phyloP scores from a whole-genome alignment of 805 yeast species.

The Cyberlindnera samutprakarnensis region DNA sequence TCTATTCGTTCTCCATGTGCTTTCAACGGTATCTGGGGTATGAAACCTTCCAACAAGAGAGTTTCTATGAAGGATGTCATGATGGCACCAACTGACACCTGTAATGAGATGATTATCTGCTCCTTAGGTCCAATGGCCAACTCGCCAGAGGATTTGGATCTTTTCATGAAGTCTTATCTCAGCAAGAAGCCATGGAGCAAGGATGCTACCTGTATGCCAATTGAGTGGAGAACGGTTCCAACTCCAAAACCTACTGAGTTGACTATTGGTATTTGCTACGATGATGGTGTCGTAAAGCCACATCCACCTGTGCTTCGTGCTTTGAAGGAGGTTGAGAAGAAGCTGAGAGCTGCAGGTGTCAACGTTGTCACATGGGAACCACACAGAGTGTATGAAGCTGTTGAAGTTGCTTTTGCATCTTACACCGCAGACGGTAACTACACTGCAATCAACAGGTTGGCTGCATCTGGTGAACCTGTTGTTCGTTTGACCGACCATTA shows the following conservation, averaged over 20 bases:
- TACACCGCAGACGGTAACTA: slow-evolving; percentile 65
- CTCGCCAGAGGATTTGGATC: slow-evolving; percentile 56
- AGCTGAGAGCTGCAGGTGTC: slow-evolving; percentile 52
- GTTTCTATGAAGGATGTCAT: slow-evolving; percentile 26
- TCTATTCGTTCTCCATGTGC: slow-evolving; percentile 65
- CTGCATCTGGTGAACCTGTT: slow-evolving; percentile 64
- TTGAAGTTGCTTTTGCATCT: slow-evolving; percentile 46
- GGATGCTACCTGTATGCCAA: slow-evolving; percentile 29
- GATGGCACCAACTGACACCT: slow-evolving; percentile 9
- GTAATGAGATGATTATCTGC: slow-evolving; percentile 50
- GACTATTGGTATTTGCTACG: slow-evolving; percentile 55
- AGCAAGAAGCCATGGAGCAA: slow-evolving; percentile 48
- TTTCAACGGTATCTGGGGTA: slow-evolving; percentile 52
- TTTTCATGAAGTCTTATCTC: slow-evolving; percentile 52
- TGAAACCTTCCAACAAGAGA: slow-evolving; percentile 55
- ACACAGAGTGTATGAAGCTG: slow-evolving; percentile 49
- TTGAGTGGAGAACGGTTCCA: slow-evolving; percentile 33
- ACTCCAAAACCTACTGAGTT: slow-evolving; percentile 32
- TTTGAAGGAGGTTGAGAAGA: slow-evolving; percentile 43
- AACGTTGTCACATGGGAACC: slow-evolving; percentile 50
- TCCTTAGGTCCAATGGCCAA: slow-evolving; percentile 66
- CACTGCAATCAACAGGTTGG: slow-evolving; percentile 43
- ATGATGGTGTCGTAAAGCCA: slow-evolving; percentile 60
- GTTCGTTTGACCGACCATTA: slow-evolving; percentile 56
- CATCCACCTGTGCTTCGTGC: slow-evolving; percentile 59